Base-by-base conservation (phyloP, 306 rosid genomes). In the Gleditsia sinensis region DNA sequence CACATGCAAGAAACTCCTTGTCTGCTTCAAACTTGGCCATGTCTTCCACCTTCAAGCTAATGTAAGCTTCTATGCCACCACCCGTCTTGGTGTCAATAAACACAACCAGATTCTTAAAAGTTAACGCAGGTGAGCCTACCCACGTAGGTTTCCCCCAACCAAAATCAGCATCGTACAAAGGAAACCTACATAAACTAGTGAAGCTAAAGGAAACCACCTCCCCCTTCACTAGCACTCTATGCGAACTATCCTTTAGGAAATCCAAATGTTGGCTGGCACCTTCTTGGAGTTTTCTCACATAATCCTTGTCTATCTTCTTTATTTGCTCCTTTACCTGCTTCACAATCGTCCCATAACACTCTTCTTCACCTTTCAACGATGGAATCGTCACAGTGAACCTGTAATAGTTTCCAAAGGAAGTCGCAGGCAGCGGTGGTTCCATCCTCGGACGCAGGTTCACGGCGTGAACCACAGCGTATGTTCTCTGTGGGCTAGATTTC, bases 61-160 rank as follows among this genome's bases (percentile, higher is more conserved):
- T 17, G 0, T 76, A 82, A 0, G 85, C 87, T 55, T 90, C 90
- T 6, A 88, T 83, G 55, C 86, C 90, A 32, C 60, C 84, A 2
- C 77, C 92, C 2, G 28, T 32, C n/a, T 56, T 74, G 4, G 83
- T 69, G 49, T 88, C 94, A 17, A 82, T 17, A 60, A 91, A 85
- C 16, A 69, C 79, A 39, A 85, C 83, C 8, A 83, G 57, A 42
- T 87, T 85, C 45, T 85, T 75, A 51, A 81, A 87, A 39, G 78
- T 73, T 23, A 79, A 64, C 1, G 86, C 75, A 0, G 85, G 78
- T 3, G 83, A 77, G 0, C 84, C 85, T 0, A 87, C 88, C 90
- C 87, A 87, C 0, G 79, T 48, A 1, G 90, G 95, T 57, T 73
- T 73, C 0, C 92, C 95, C 88, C 84, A 85, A 5, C 95, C 92